Base-by-base conservation (phyloP, 2,329 filamentous ascomycete genomes). In the Epichloe hybrida region DNA sequence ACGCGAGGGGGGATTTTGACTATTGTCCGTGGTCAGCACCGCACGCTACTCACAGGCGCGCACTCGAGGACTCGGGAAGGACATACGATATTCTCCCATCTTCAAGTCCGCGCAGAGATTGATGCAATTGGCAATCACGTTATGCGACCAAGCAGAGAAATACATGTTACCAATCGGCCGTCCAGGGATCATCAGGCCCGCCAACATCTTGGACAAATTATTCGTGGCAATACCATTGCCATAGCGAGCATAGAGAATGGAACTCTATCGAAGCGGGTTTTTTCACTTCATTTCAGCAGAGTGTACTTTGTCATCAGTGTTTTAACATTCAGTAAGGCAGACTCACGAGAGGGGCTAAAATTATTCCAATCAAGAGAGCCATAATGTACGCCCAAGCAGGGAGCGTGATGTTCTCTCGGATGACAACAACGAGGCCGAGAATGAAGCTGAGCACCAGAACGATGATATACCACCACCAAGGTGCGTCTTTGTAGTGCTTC, bases 71-170 rank as follows among this genome's bases (percentile, higher is more conserved):
- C 4, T 11, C 9, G 9, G 23, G 9, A 20, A 4, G n/a, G 15
- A 65, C 71, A 48, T 63, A 74, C 73, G 69, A 48, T 80, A 80
- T 64, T 80, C 74, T 21, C 77, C 77, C 68, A 79, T 70, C 63
- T 80, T 80, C 23, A 80, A 59, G 54, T 79, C 75, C 45, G 69
- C 73, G 38, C 67, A 73, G 6, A 80, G 63, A 50, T 65, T 72
- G 44, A 80, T 71, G 0, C 69, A 64, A 47, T 75, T 75, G 2
- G 50, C 12, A 46, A 80, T 78, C 46, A 79, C 73, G 38, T 73
- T 76, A 61, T 80, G 77, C 1, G 75, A 79, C 75, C 75, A 80
- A 12, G 72, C 71, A 7, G 76, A 72, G 58, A 79, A 79, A 59
- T 78, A 79, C 72, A 79, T 75, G 60, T 79, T 79, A 2, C 73